Evolutionary conservation across 2,329 filamentous ascomycete genomes (phyloP).

Genomic region (Trichophaea hybrida): DNA sequence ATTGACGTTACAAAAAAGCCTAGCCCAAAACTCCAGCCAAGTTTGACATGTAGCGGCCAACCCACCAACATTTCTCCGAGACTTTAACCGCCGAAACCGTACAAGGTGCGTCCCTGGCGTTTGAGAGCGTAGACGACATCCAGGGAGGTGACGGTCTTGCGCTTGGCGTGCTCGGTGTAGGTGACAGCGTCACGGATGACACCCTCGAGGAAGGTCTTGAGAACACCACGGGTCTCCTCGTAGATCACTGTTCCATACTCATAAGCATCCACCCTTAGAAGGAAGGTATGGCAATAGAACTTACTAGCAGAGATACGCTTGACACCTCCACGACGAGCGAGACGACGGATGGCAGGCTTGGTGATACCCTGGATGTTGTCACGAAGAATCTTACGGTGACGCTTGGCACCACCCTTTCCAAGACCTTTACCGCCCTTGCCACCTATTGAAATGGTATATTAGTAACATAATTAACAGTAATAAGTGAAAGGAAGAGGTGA

Average conservation of each 20-base stretch:
- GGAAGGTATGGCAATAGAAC: conserved; percentile 27
- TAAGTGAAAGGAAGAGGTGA: background rate
- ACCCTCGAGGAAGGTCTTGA: conserved; percentile 64
- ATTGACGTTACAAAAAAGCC: no score
- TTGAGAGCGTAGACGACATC: conserved; percentile 55
- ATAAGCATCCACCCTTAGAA: background rate
- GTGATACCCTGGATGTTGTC: conserved; percentile 51
- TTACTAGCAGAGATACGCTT: conserved; percentile 97
- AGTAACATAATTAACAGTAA: conserved; percentile 1
- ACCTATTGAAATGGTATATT: conserved; percentile 39
- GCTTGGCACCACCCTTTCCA: conserved; percentile 96
- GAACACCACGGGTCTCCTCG: conserved; percentile 62
- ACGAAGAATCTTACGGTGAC: conserved; percentile 86
- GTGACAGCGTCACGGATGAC: conserved; percentile 65
- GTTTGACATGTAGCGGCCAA: no score
- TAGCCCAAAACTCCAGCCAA: no score
- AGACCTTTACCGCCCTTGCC: conserved; percentile 96
- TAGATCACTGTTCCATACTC: conserved; percentile 44
- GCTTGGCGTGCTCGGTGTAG: conserved; percentile 68
- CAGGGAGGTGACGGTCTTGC: conserved; percentile 61
- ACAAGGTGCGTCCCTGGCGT: conserved; percentile 61
- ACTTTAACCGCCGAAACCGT: conserved; percentile 75
- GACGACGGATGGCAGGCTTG: conserved; percentile 96
- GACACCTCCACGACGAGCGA: conserved; percentile 97
- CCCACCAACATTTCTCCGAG: no score